These are phyloP conservation scores for Allantophomopsis lycopodina DNA, from an alignment of 2,329 filamentous ascomycete species.

Conservation along the genomic window DNA sequence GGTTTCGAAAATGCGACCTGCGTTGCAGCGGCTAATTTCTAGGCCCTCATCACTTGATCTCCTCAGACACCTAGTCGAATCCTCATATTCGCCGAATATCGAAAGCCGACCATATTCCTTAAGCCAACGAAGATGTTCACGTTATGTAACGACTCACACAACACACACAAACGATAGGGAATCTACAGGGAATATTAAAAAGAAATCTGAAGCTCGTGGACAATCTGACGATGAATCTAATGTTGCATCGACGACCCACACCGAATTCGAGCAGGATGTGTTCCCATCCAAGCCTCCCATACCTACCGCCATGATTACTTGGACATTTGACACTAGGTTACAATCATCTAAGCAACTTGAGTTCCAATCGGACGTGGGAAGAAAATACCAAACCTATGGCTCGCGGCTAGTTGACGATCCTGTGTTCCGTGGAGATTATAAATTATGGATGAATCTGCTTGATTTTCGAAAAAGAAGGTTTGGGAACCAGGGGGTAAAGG, in stretches of 20 bases:
- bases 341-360: conserved; percentile 11
- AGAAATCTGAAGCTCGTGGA: neutral
- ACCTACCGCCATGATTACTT: too few species aligned
- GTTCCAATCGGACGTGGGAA: conserved; percentile 16
- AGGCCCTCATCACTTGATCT: conserved; percentile 15
- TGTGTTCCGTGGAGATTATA: conserved; percentile 15
- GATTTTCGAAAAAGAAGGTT: conserved; percentile 24
- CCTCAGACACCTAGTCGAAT: conserved; percentile 9
- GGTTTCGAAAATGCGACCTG: conserved; percentile 12
- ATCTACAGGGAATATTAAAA: neutral
- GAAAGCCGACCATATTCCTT: too few species aligned
- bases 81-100: neutral
- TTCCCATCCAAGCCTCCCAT: too few species aligned
- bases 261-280: too few species aligned
- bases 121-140: neutral
- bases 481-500: conserved; percentile 23
- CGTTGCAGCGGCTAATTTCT: conserved; percentile 14
- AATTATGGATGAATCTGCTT: conserved; percentile 25
- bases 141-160: neutral
- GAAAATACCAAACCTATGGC: neutral
- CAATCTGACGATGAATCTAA: too few species aligned
- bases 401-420: conserved; percentile 17
- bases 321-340: neutral
- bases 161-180: neutral
- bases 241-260: too few species aligned